Evolutionary conservation across 768 basidiomycete genomes (phyloP).

Genomic region (Infundibulicybe gibba): DNA sequence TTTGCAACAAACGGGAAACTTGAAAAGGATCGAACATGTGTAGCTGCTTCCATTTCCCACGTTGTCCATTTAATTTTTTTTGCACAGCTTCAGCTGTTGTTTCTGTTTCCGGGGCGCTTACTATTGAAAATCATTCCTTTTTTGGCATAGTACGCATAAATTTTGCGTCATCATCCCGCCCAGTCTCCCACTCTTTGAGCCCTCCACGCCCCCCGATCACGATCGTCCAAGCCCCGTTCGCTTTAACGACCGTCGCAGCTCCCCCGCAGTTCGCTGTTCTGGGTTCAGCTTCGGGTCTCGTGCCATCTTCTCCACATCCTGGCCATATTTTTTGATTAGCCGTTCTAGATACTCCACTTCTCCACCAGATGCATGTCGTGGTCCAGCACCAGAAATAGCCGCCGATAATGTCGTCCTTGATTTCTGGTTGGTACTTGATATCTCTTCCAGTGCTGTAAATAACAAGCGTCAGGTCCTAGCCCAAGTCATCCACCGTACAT

Average conservation of each 20-base stretch:
- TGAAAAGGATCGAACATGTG: no score
- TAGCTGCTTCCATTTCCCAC: no score
- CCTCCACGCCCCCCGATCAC: no score
- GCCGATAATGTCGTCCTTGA: slow-evolving; percentile 32
- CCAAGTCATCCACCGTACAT: slow-evolving; percentile 11
- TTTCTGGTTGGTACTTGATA: slow-evolving; percentile 39
- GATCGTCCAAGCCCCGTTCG: neutral
- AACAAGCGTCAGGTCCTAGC: slow-evolving; percentile 12
- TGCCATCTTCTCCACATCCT: slow-evolving; percentile 74
- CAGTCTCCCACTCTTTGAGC: no score
- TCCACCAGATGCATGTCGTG: slow-evolving; percentile 63
- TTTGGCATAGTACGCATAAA: no score
- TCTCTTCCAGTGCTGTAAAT: slow-evolving; percentile 57
- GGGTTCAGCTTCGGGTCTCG: slow-evolving; percentile 10
- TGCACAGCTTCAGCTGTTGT: no score
- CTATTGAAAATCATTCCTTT: no score
- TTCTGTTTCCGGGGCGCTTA: no score
- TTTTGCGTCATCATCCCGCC: no score
- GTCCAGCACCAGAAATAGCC: slow-evolving; percentile 35
- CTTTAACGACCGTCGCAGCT: slow-evolving; percentile 4
- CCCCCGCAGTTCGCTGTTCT: slow-evolving; percentile 4
- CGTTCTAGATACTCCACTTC: slow-evolving; percentile 65
- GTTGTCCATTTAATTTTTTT: no score
- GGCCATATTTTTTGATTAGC: slow-evolving; percentile 67
- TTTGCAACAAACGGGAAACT: neutral